phyloP scores from a whole-genome alignment of 176 grass and related monocot genomes.

The Saccharum officinarum region DNA sequence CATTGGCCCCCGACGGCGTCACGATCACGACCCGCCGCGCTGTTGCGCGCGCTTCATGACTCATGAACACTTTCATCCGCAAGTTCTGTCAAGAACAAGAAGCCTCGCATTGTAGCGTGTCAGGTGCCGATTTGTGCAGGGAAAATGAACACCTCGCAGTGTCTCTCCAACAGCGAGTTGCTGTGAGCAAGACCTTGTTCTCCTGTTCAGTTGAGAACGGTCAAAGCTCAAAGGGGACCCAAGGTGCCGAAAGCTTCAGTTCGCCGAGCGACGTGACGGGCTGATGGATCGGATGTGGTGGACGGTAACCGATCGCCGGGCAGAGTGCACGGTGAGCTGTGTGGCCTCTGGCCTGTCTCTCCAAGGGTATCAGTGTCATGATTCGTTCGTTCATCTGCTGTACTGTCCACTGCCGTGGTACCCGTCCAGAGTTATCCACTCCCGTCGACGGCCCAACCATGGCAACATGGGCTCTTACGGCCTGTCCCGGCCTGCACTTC shows the following conservation, averaged over 20 bases:
- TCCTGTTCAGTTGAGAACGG: background rate
- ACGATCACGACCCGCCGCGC: no score
- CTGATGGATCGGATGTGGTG: no score
- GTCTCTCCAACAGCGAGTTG: background rate
- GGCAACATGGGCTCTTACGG: background rate
- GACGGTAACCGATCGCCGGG: no score
- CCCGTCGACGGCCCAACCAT: background rate
- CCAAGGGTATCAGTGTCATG: no score
- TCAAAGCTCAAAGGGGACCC: background rate
- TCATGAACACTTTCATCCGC: no score
- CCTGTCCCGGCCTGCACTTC: background rate
- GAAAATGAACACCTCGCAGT: background rate
- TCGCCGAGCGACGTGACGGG: background rate
- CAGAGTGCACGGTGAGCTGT: background rate
- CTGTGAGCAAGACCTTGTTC: background rate
- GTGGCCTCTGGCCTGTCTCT: no score
- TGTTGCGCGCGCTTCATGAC: no score
- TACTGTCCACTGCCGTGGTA: background rate
- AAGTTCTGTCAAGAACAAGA: background rate
- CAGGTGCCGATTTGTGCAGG: no score
- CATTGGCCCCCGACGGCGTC: no score
- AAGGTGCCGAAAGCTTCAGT: background rate
- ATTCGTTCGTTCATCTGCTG: no score
- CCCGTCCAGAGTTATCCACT: background rate
- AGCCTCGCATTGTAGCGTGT: no score